Evolutionary conservation across 1,139 yeast species (phyloP), one percentile per base, ranked within the genome.

Genomic region (Blastobotrys arbuscula): DNA sequence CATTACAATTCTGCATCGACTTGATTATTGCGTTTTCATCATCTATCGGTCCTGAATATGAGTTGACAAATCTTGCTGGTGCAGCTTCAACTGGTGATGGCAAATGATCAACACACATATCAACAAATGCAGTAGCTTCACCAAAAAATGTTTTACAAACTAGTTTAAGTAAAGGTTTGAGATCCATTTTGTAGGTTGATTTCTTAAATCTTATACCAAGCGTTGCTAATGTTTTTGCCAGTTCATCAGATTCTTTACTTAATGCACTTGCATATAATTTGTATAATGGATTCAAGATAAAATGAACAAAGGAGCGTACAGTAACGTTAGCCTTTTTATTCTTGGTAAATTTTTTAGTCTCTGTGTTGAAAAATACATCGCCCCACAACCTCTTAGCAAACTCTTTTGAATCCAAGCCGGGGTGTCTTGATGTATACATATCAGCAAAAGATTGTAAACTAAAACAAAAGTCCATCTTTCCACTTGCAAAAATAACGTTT

Each of bases 251-350:
- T 28, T 78, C 78, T 34, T 77, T 69, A 0, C 89, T 78, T 10
- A 92, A 59, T 0, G 86, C 70, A 38, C 79, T 75, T 0, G 88
- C 74, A 44, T 82, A 70, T 4, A 90, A 63, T 61, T 92, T 90
- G 68, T 90, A 92, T 6, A 94, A 59, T 0, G 98, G 98, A 18
- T 78, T 81, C 16, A 89, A 68, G 9, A 92, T 73, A 56, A 89
- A 84, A 51, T 77, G 75, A 13, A 79, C 76, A 63, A 90, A 90
- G 0, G 90, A 68, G 49, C 88, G 67, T 20, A 72, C 50, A 2
- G 45, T n/a, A 2, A 20, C 26, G 3, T 20, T 33, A 1, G 74
- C 66, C 35, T 65, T 28, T 13, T 30, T 13, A 8, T 20, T 63
- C 0, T 65, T 64, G 0, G 76, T 65, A 57, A 88, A 82, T 50